Percentiles rank a stretch among this genome's conserved stretches.
Evolutionary conservation across 306 rosid genomes (phyloP).

Genomic region (Phaseolus lunatus): DNA sequence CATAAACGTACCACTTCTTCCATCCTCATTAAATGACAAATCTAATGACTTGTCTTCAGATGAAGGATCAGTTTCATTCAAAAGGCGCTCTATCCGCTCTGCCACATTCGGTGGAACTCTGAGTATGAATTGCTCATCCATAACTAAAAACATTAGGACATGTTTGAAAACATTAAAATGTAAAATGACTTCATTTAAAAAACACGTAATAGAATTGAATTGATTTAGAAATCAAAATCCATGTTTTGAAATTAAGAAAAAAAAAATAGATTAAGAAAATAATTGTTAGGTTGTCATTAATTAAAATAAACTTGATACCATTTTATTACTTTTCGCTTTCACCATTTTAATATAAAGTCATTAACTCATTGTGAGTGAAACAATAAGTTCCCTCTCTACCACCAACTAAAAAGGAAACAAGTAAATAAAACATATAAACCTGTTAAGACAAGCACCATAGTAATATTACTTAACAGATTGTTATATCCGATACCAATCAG

Average conservation of each 20-base stretch:
- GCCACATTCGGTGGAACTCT: conserved; percentile 50
- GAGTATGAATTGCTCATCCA: conserved; percentile 58
- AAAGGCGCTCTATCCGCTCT: conserved; percentile 50
- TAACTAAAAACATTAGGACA: conserved; percentile 16
- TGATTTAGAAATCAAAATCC: background rate
- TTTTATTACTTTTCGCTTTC: background rate
- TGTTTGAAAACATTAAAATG: conserved; percentile 1
- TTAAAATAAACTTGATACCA: no score
- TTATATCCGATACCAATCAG: background rate
- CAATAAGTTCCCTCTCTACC: background rate
- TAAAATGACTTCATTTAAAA: background rate
- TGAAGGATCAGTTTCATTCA: conserved; percentile 46
- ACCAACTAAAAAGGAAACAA: background rate
- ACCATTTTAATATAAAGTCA: background rate
- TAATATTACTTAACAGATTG: background rate
- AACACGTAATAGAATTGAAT: background rate
- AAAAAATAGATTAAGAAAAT: background rate
- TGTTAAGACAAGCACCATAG: background rate
- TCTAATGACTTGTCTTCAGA: conserved; percentile 52
- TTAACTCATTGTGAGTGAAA: background rate
- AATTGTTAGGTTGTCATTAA: no score
- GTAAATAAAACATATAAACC: background rate
- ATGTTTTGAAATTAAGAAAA: background rate
- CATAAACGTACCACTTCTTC: conserved; percentile 49
- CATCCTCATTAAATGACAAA: conserved; percentile 49